Conservation (phyloP, 345 rosid species). For the Zanthoxylum bungeanum region DNA sequence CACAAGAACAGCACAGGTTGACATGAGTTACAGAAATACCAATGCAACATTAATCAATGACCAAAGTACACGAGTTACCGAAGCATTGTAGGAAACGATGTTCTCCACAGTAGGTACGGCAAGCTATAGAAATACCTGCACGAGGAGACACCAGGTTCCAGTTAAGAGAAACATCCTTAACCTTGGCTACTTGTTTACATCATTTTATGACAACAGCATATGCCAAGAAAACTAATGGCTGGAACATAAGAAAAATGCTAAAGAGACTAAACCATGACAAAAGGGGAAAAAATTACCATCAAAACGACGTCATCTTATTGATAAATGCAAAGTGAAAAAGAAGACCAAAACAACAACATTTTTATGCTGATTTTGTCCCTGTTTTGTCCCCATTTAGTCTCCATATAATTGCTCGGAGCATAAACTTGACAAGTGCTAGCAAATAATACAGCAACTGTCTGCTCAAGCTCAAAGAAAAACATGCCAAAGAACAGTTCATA, state of each 20-base stretch:
- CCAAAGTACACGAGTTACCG: constrained; percentile 43
- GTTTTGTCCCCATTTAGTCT: too few species aligned
- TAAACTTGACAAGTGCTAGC: background rate
- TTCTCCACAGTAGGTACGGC: constrained; percentile 82
- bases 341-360: too few species aligned
- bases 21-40: background rate
- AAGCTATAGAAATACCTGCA: constrained; percentile 86
- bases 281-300: too few species aligned
- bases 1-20: background rate
- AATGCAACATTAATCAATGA: background rate
- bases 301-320: too few species aligned
- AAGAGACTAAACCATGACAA: too few species aligned
- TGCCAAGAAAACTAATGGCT: background rate
- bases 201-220: background rate
- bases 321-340: too few species aligned
- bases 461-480: background rate
- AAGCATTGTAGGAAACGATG: constrained; percentile 56
- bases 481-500: background rate
- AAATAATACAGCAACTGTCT: background rate
- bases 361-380: too few species aligned
- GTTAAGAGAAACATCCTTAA: background rate
- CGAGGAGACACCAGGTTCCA: background rate
- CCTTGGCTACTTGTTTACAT: background rate
- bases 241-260: too few species aligned
- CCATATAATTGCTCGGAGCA: too few species aligned